These are phyloP conservation scores for Diaporthe ilicicola DNA, from an alignment of 2,329 filamentous ascomycete genomes.

Conservation along the genomic window DNA sequence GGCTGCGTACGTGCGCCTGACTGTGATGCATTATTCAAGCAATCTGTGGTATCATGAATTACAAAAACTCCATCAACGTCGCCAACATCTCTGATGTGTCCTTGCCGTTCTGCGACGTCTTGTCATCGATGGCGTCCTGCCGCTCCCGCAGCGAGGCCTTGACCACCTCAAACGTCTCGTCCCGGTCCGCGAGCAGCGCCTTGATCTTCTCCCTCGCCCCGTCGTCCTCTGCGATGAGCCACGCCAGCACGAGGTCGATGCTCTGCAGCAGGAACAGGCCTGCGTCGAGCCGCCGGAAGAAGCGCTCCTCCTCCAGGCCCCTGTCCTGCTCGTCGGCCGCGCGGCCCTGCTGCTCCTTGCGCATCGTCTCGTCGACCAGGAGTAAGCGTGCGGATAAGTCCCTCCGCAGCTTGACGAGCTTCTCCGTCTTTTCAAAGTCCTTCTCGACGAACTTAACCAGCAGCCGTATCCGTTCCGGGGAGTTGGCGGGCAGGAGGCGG, in stretches of 20 bases:
- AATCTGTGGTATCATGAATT: slow-evolving; percentile 37
- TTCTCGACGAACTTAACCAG: slow-evolving; percentile 97
- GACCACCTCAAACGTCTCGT: slow-evolving; percentile 71
- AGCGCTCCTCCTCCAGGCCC: slow-evolving; percentile 73
- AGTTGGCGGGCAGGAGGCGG: slow-evolving; percentile 79
- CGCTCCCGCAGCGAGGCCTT: slow-evolving; percentile 73
- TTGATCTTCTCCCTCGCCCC: slow-evolving; percentile 74
- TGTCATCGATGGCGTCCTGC: slow-evolving; percentile 53
- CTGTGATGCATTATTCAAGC: slow-evolving; percentile 24
- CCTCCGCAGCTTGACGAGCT: slow-evolving; percentile 74
- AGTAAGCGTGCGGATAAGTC: slow-evolving; percentile 73
- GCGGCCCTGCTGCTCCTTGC: slow-evolving; percentile 57
- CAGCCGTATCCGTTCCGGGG: slow-evolving; percentile 79
- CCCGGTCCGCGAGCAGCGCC: slow-evolving; percentile 70
- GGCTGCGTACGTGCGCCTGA: slow-evolving; percentile 2
- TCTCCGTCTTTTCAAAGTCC: slow-evolving; percentile 84
- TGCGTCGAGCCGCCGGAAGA: slow-evolving; percentile 80
- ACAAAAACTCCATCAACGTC: slow-evolving; percentile 60
- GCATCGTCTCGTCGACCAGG: slow-evolving; percentile 70
- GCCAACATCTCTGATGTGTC: slow-evolving; percentile 64
- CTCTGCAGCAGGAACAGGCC: slow-evolving; percentile 86
- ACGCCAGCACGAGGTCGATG: slow-evolving; percentile 85
- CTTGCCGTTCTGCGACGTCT: slow-evolving; percentile 64
- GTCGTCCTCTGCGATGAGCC: slow-evolving; percentile 89
- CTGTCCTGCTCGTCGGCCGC: slow-evolving; percentile 66